Base-by-base conservation (phyloP, 176 grass and related monocot genomes). In the Cymbopogon citratus region DNA sequence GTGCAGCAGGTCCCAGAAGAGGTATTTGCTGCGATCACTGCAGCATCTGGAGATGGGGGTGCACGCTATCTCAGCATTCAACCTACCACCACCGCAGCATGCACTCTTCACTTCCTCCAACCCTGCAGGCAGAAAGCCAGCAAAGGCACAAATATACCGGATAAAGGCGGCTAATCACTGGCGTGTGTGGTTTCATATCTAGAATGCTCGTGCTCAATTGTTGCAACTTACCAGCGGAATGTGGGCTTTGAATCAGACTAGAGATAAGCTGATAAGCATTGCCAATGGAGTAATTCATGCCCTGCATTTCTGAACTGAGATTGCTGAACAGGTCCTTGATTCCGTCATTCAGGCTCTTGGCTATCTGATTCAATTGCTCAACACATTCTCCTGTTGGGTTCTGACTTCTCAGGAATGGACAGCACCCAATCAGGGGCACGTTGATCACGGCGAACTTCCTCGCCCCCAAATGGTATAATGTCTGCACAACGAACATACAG, bases 401-500 rank as follows among this genome's bases (percentile, higher is more conserved):
- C 62, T 56, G 64, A 18, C 62, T 75, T 54, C 91, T 87, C 65
- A 74, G 59, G 28, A 48, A 63, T 2, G 91, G 94, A 39, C 60
- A 80, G n/a, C 94, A 97, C 19, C 88, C 88, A 13, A 93, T 35
- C 15, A 35, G 12, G n/a, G 91, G 62, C 74, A 91, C 80, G 49
- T 97, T 76, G 13, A 82, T 81, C 73, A 97, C 66, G 1, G 43
- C 80, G 10, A 97, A 93, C 71, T 91, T 93, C 69, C 93, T 97
- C 0, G 93, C 88, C 16, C 86, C 93, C 16, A 92, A 68, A 71
- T 86, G 73, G 39, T 96, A 91, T 44, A 92, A 56, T 18, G 78
- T 60, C 91, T 97, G 73, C 80, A 78, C 1, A 66, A 5, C 4
- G 25, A 81, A 69, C 33, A 15, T 41, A 39, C 4, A 66, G 63